These are phyloP conservation scores for Phytopythium sindhum DNA, from an alignment of 352 stramenopile genomes.

Conservation along the genomic window DNA sequence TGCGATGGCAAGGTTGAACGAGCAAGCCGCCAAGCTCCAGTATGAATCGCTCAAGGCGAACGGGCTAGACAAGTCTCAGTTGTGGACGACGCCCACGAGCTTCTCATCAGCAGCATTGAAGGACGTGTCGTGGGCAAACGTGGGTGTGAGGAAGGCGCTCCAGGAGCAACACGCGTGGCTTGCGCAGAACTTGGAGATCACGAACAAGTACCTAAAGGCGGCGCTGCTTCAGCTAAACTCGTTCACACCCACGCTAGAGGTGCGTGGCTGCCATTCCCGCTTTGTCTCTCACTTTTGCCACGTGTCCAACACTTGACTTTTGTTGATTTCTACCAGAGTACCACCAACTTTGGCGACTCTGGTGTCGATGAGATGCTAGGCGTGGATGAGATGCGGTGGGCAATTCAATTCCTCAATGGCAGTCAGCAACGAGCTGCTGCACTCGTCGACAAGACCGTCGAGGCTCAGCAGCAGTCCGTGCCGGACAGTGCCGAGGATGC, in stretches of 20 bases:
- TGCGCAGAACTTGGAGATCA: constrained; percentile 57
- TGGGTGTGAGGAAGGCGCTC: constrained; percentile 27
- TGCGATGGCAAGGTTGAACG: constrained; percentile 46
- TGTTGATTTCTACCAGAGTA: neutral
- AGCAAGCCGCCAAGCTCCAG: constrained; percentile 23
- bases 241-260: constrained; percentile 16
- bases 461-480: constrained; percentile 3
- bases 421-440: constrained; percentile 37
- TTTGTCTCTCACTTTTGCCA: neutral
- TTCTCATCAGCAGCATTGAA: constrained; percentile 26
- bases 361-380: constrained; percentile 24
- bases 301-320: neutral
- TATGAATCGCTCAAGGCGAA: constrained; percentile 11
- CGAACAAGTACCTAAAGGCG: constrained; percentile 50
- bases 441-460: constrained; percentile 21
- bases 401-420: constrained; percentile 46
- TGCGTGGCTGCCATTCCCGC: neutral
- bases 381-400: constrained; percentile 63
- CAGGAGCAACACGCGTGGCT: constrained; percentile 71
- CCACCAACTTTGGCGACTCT: neutral
- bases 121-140: constrained; percentile 16
- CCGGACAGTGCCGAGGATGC: neutral
- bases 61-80: constrained; percentile 19
- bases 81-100: constrained; percentile 19
- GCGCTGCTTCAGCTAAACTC: constrained; percentile 65